These are phyloP conservation scores for Candolleomyces aberdarensis DNA, from an alignment of 768 basidiomycete species.

Conservation along the genomic window DNA sequence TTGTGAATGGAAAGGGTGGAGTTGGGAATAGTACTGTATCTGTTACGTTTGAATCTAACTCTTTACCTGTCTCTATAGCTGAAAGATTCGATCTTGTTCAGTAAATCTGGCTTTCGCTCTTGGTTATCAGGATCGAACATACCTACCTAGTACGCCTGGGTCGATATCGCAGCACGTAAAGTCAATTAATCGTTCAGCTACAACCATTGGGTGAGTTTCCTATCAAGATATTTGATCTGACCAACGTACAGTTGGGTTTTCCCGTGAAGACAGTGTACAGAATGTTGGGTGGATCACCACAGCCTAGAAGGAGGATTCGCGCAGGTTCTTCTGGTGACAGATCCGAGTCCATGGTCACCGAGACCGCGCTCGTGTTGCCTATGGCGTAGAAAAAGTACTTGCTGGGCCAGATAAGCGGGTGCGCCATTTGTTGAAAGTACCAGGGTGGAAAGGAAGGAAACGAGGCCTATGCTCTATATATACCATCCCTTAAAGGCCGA, in stretches of 20 bases:
- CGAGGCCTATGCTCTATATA: no score
- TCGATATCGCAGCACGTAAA: conserved; percentile 53
- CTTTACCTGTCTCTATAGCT: background rate
- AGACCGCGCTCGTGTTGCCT: conserved; percentile 56
- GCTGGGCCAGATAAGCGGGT: conserved; percentile 40
- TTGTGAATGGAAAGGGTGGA: conserved; percentile 93
- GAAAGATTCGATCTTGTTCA: conserved; percentile 22
- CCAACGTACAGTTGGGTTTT: conserved; percentile 19
- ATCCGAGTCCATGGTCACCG: conserved; percentile 43
- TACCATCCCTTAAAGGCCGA: no score
- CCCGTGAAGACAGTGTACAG: conserved; percentile 44
- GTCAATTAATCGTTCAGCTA: conserved; percentile 33
- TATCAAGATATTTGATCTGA: background rate
- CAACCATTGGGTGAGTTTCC: background rate
- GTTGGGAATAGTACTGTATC: conserved; percentile 95
- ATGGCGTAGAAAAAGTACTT: conserved; percentile 54
- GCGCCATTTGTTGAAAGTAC: conserved; percentile 31
- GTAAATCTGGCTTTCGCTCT: conserved; percentile 83
- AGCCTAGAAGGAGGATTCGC: conserved; percentile 49
- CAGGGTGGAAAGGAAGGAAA: no score
- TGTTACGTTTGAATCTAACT: conserved; percentile 42
- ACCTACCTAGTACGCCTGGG: conserved; percentile 42
- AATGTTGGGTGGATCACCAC: conserved; percentile 55
- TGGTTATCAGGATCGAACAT: conserved; percentile 33
- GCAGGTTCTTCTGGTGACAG: conserved; percentile 45